phyloP scores from a whole-genome alignment of 805 yeast species.

The Isabelozyma rhagii region DNA sequence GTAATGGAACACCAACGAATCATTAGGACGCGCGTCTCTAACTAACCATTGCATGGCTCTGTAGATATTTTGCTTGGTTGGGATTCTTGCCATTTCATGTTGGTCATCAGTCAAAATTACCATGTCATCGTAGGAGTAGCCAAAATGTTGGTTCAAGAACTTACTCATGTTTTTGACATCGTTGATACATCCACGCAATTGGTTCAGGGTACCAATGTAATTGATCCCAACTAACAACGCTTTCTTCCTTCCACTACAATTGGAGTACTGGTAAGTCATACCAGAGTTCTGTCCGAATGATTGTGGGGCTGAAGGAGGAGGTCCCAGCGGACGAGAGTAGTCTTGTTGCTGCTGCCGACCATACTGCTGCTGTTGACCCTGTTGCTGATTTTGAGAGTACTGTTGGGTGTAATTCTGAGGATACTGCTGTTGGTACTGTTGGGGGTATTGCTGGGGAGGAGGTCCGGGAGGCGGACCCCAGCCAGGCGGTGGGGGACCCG shows the following conservation, averaged over 20 bases:
- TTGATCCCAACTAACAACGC: constrained; percentile 37
- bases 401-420: constrained; percentile 8
- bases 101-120: constrained; percentile 39
- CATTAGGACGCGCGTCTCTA: constrained; percentile 35
- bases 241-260: constrained; percentile 34
- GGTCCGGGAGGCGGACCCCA: constrained; percentile 12
- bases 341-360: constrained; percentile 1
- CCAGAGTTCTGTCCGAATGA: constrained; percentile 31
- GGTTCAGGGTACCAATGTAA: constrained; percentile 27
- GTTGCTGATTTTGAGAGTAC: constrained; percentile 1
- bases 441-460: constrained; percentile 12
- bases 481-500: constrained; percentile 15
- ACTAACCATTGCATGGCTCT: constrained; percentile 41
- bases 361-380: neutral
- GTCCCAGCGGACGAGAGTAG: constrained; percentile 9
- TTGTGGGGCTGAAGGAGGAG: constrained; percentile 33
- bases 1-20: constrained; percentile 37
- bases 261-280: constrained; percentile 37
- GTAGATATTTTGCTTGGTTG: constrained; percentile 29
- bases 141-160: constrained; percentile 26
- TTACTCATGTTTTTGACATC: constrained; percentile 37
- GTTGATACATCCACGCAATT: constrained; percentile 35
- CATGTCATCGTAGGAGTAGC: constrained; percentile 35
- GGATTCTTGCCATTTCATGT: constrained; percentile 25
- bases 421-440: constrained; percentile 1